Conservation (phyloP, 805 yeast genomes). For the Candida fluviatilis region DNA sequence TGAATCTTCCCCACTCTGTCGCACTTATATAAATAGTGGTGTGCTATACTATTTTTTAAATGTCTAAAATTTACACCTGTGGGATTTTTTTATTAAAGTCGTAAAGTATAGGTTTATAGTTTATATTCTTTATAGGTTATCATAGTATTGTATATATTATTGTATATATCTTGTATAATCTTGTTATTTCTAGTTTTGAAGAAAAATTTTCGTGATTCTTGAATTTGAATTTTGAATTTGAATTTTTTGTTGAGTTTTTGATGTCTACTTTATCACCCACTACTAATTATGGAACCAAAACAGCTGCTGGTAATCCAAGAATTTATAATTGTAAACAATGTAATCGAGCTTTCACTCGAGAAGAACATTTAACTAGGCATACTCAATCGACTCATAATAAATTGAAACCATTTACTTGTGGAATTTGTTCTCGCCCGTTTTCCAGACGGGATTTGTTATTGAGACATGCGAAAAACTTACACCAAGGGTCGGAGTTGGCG, state of each 20-base stretch:
- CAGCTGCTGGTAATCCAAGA: constrained; percentile 42
- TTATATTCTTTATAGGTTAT: too few relatives aligned
- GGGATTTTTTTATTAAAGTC: too few relatives aligned
- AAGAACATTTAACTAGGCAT: constrained; percentile 42
- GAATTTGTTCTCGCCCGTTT: constrained; percentile 41
- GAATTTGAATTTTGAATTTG: too few relatives aligned
- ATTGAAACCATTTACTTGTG: constrained; percentile 41
- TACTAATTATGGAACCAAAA: constrained; percentile 36
- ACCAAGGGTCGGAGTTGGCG: constrained; percentile 40
- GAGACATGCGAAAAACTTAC: constrained; percentile 43
- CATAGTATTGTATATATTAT: too few relatives aligned
- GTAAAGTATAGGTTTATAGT: too few relatives aligned
- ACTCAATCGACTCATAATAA: constrained; percentile 41
- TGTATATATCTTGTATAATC: too few relatives aligned
- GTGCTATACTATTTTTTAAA: too few relatives aligned
- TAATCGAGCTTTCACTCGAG: constrained; percentile 43
- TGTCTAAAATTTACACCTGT: too few relatives aligned
- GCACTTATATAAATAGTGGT: constrained; percentile 1
- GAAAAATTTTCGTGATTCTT: too few relatives aligned
- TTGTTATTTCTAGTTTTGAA: too few relatives aligned
- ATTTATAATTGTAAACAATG: constrained; percentile 38
- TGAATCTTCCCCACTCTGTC: constrained; percentile 1
- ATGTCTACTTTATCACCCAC: neutral
- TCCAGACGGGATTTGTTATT: constrained; percentile 39
- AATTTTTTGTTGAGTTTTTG: neutral